phyloP scores from a whole-genome alignment of 345 rosid species.

The Hevea brasiliensis region DNA sequence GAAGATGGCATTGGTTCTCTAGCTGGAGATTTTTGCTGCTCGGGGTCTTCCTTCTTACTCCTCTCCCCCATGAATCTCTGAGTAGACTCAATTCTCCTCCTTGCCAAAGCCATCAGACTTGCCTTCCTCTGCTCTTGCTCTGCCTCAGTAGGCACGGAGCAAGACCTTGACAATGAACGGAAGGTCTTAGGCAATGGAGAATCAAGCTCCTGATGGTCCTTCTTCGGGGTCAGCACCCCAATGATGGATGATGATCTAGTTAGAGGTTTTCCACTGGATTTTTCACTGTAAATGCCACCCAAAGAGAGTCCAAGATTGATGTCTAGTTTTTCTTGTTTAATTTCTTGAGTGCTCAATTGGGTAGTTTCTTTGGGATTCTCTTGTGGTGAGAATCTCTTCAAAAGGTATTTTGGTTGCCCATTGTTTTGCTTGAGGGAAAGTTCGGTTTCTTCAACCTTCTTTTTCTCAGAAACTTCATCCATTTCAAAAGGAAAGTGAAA shows the following conservation, averaged over 20 bases:
- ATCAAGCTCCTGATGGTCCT: not conserved
- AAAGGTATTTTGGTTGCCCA: not conserved
- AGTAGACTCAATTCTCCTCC: constrained; percentile 13
- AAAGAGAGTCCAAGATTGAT: constrained; percentile 27
- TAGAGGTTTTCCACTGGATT: not conserved
- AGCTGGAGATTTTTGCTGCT: not conserved
- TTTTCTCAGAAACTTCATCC: constrained; percentile 6
- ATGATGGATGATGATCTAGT: constrained; percentile 13
- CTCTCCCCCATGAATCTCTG: constrained; percentile 13
- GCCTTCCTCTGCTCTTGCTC: constrained; percentile 14
- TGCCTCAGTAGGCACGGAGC: constrained; percentile 22
- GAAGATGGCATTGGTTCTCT: constrained; percentile 11
- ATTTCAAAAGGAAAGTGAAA: not conserved
- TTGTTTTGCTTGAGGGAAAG: not conserved
- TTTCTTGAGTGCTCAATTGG: constrained; percentile 3
- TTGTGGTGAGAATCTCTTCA: constrained; percentile 4
- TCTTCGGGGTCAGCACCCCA: constrained; percentile 9
- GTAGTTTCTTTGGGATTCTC: not conserved
- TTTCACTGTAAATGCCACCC: constrained; percentile 20
- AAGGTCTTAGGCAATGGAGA: not conserved
- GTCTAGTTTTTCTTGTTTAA: constrained; percentile 4
- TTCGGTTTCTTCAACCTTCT: not conserved
- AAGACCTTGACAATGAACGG: constrained; percentile 23
- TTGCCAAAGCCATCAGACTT: constrained; percentile 6
- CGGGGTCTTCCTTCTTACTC: not conserved